Base-by-base conservation (phyloP, 352 stramenopile genomes). In the Globisporangium ultimum region DNA sequence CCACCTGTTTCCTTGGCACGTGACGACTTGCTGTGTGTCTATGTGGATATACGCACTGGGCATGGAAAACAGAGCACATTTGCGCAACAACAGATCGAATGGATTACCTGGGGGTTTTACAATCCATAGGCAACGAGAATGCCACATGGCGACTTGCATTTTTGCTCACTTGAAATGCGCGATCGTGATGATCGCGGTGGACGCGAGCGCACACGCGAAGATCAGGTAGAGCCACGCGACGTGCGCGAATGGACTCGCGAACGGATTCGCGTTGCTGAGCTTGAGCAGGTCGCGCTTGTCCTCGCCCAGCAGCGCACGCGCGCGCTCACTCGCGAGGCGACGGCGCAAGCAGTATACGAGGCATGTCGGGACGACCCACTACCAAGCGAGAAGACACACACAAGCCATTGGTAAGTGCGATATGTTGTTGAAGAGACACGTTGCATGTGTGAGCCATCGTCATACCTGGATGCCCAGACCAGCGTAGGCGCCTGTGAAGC, bases 401-500 rank as follows among this genome's bases (percentile, higher is more conserved):
- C 17, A 67, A 28, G 17, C 21, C 68, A 60, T 43, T 49, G 67
- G 53, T 46, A 66, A 52, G 43, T 36, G 28, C 28, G 28, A 36
- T 36, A 5, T 36, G 28, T 36, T 36, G 28, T 0, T 36, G 28
- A 36, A 6, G 28, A 36, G 28, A 2, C 9, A 5, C 8, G 4
- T 36, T 36, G 28, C 8, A 36, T 36, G 28, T 36, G 24, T 32
- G 24, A 32, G 40, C 21, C 14, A 38, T 64, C 69, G 54, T 63
- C 69, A 53, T 66, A 91, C 40, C 40, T 45, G 86, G 59, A 95
- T 95, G 62, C 84, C 82, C 48, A 95, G 74, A 9, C 86, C 86
- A 2, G 86, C 86, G 64, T 95, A 95, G 6, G 84, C 80, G 55
- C 86, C 86, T 8, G 86, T 95, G 65, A 92, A 91, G 52, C 86